Conservation (phyloP, 192 early-diverging fungal genomes). For the Coemansia sp. region DNA sequence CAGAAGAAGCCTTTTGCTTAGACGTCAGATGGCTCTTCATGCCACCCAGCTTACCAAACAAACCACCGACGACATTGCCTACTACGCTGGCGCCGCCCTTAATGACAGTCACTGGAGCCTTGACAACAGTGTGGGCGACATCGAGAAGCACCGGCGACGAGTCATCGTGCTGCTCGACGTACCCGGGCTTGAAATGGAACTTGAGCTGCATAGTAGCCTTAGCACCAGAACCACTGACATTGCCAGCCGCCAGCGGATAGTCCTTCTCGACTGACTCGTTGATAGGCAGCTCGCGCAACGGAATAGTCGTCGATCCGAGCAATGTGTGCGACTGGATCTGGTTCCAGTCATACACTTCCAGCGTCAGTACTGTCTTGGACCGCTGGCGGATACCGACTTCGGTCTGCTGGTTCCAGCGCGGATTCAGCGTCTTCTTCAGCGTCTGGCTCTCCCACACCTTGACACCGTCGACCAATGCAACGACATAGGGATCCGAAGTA, state of each 20-base stretch:
- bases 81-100: slow-evolving; percentile 58
- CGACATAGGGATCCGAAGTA: slow-evolving; percentile 72
- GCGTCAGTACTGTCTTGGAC: slow-evolving; percentile 57
- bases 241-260: slow-evolving; percentile 42
- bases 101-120: slow-evolving; percentile 61
- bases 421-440: slow-evolving; percentile 74
- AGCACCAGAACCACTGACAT: neutral
- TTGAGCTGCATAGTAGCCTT: slow-evolving; percentile 57
- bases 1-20: neutral
- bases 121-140: slow-evolving; percentile 59
- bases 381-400: slow-evolving; percentile 62
- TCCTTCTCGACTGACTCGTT: slow-evolving; percentile 51
- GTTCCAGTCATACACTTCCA: slow-evolving; percentile 81
- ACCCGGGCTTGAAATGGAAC: slow-evolving; percentile 64
- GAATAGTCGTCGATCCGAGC: slow-evolving; percentile 59
- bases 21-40: slow-evolving; percentile 31
- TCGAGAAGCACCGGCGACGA: slow-evolving; percentile 58
- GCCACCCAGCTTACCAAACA: slow-evolving; percentile 45
- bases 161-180: slow-evolving; percentile 59
- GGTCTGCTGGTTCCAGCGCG: slow-evolving; percentile 69
- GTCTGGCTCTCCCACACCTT: slow-evolving; percentile 70
- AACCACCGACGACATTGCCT: slow-evolving; percentile 48
- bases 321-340: slow-evolving; percentile 65
- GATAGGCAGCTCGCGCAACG: slow-evolving; percentile 61
- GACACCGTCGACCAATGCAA: slow-evolving; percentile 65